These are phyloP conservation scores for Diospyros kaki DNA, from an alignment of 148 eudicot genomes.

Conservation along the genomic window DNA sequence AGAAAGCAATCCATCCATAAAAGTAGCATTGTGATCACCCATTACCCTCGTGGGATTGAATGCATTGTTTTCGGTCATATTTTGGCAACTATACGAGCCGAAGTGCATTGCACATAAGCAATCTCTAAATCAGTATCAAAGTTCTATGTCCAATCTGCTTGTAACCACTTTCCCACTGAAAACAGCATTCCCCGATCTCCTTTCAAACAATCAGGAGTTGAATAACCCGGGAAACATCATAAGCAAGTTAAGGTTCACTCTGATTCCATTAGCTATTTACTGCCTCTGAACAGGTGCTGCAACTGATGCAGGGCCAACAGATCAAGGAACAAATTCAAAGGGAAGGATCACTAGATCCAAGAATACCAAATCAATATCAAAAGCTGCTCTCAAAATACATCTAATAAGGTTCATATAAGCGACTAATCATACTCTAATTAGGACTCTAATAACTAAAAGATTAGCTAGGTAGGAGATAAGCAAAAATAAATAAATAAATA, in stretches of 20 bases:
- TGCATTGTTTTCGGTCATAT: constrained; percentile 30
- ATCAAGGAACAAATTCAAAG: no score
- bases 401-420: no score
- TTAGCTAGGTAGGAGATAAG: background rate
- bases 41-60: constrained; percentile 27
- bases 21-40: constrained; percentile 15
- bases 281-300: background rate
- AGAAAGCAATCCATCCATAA: constrained; percentile 29
- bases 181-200: background rate
- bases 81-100: constrained; percentile 8
- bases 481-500: no score
- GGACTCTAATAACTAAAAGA: background rate
- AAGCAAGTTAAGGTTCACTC: background rate
- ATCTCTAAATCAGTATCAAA: background rate
- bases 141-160: background rate
- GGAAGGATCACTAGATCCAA: no score
- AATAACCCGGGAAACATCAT: background rate
- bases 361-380: no score
- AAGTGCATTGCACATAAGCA: background rate
- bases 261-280: background rate
- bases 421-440: no score
- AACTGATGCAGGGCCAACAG: no score
- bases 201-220: background rate
- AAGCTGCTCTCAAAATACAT: no score
- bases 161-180: background rate